Percentiles rank a stretch among this genome's conserved stretches.
Conservation (phyloP, 148 eudicot species). For the Chenopodium suecicum region DNA sequence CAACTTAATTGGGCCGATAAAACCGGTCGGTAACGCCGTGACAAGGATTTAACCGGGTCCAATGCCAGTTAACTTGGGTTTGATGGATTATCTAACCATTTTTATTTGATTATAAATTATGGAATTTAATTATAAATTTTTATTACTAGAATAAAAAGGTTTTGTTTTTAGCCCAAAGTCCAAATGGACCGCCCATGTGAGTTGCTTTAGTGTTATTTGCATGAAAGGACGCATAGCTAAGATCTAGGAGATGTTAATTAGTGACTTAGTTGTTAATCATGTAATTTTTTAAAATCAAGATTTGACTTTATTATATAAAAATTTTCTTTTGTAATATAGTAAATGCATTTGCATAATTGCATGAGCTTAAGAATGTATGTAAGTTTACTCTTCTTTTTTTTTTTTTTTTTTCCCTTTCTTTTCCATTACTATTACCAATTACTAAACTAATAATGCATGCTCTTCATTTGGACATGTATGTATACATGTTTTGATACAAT, state of each 20-base stretch:
- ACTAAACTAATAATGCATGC: not conserved
- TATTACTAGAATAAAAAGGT: not conserved
- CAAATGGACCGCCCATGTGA: slow-evolving; percentile 30
- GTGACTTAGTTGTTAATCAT: slow-evolving; percentile 3
- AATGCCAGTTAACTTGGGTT: slow-evolving; percentile 11
- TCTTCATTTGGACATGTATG: not conserved
- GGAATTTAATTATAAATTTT: not conserved
- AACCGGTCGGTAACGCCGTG: slow-evolving; percentile 18
- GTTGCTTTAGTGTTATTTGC: slow-evolving; percentile 17
- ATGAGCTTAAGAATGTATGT: not conserved
- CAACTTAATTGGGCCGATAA: slow-evolving; percentile 1
- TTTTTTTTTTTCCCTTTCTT: not conserved
- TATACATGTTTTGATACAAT: not conserved
- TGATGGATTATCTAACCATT: not conserved
- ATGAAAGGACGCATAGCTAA: slow-evolving; percentile 28
- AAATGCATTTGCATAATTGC: slow-evolving; percentile 5
- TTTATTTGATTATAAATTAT: not conserved
- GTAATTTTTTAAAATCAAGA: no score
- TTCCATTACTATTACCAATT: not conserved
- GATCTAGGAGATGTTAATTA: not conserved
- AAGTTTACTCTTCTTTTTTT: no score
- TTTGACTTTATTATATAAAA: not conserved
- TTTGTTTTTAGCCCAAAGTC: slow-evolving; percentile 5
- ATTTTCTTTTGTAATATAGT: not conserved
- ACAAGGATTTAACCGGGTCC: slow-evolving; percentile 8